Percentiles rank a stretch among this genome's conserved stretches.
phyloP scores from a whole-genome alignment of 2,329 filamentous ascomycete genomes.

The Ophiosphaerella narmari region DNA sequence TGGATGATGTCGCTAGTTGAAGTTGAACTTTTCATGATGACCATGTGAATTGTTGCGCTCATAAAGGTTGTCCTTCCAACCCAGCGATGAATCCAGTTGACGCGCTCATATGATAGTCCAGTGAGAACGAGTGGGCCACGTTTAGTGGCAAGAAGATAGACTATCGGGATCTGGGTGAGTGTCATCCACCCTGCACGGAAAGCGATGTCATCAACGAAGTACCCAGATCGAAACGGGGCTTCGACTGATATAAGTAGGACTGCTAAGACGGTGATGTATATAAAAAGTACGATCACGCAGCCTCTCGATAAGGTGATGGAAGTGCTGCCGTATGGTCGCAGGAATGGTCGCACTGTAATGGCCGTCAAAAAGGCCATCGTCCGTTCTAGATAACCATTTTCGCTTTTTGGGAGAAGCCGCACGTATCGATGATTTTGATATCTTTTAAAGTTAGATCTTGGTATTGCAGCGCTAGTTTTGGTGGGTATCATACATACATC shows the following conservation, averaged over 20 bases:
- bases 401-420: neutral
- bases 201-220: conserved; percentile 36
- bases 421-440: conserved; percentile 6
- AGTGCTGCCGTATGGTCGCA: neutral
- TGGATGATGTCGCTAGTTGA: conserved; percentile 23
- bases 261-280: conserved; percentile 11
- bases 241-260: conserved; percentile 23
- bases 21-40: conserved; percentile 32
- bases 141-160: conserved; percentile 33
- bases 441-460: conserved; percentile 2
- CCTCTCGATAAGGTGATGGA: conserved; percentile 9
- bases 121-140: conserved; percentile 28
- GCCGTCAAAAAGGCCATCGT: conserved; percentile 8
- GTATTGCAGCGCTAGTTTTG: neutral
- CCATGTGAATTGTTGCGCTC: conserved; percentile 30
- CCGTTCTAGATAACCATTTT: neutral
- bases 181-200: conserved; percentile 39
- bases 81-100: conserved; percentile 34
- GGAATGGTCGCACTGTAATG: conserved; percentile 7
- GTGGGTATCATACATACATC: conserved; percentile 5
- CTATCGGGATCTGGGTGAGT: conserved; percentile 31
- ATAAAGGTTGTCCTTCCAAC: conserved; percentile 27
- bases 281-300: conserved; percentile 3
- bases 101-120: conserved; percentile 25
- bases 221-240: conserved; percentile 22